Evolutionary conservation across 805 yeast species (phyloP).

Genomic region (Kodamaea lidongshanica): DNA sequence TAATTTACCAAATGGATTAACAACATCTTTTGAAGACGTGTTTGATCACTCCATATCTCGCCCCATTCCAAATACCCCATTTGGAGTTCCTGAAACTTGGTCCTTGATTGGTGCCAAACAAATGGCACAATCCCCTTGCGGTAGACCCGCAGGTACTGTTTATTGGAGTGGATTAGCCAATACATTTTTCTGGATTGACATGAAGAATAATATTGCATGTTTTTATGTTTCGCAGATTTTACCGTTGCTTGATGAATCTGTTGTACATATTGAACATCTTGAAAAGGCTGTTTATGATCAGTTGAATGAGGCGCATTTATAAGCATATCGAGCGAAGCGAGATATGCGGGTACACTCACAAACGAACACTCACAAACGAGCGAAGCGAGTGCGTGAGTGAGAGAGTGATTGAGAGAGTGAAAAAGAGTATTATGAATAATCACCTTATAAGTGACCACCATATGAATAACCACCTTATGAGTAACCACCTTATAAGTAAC

Average conservation of each 20-base stretch:
- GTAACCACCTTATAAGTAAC: too few relatives aligned
- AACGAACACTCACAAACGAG: too few relatives aligned
- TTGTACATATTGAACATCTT: conserved; percentile 16
- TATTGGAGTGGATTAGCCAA: conserved; percentile 39
- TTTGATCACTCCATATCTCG: neutral
- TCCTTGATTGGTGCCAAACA: conserved; percentile 10
- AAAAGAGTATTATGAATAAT: too few relatives aligned
- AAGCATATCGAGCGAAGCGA: too few relatives aligned
- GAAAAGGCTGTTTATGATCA: conserved; percentile 23
- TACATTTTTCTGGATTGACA: conserved; percentile 36
- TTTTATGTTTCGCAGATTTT: conserved; percentile 35
- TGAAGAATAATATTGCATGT: conserved; percentile 32
- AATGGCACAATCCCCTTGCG: conserved; percentile 20
- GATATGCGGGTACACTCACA: too few relatives aligned
- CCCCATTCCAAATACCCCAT: conserved; percentile 6
- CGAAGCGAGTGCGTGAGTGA: too few relatives aligned
- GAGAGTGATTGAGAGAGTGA: too few relatives aligned
- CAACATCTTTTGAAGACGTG: conserved; percentile 1
- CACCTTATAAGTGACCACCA: too few relatives aligned
- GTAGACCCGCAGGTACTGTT: conserved; percentile 29
- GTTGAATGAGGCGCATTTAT: conserved; percentile 4
- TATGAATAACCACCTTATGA: too few relatives aligned
- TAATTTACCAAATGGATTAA: conserved; percentile 5
- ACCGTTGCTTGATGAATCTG: conserved; percentile 24
- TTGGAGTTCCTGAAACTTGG: conserved; percentile 5